phyloP scores from a whole-genome alignment of 2,329 filamentous ascomycete species.

The Aspergillus tamarii region DNA sequence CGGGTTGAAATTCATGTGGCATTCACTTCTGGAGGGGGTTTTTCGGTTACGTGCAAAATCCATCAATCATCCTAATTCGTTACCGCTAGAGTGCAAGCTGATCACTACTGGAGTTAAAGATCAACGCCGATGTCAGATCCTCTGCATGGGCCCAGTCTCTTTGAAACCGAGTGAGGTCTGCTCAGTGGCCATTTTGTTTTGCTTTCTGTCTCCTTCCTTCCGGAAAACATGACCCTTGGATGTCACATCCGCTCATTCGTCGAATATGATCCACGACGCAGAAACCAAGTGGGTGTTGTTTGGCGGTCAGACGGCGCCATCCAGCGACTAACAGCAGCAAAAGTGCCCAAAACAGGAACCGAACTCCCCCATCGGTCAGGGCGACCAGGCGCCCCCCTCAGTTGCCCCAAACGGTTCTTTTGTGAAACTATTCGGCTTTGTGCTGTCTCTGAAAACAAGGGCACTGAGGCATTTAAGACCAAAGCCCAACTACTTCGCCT shows the following conservation, averaged over 20 bases:
- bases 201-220: slow-evolving; percentile 3
- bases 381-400: slow-evolving; percentile 15
- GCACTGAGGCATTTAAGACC: slow-evolving; percentile 2
- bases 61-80: neutral
- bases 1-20: neutral
- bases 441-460: neutral
- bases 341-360: slow-evolving; percentile 31
- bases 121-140: neutral
- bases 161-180: neutral
- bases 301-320: slow-evolving; percentile 28
- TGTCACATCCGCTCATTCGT: slow-evolving; percentile 10
- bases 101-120: neutral
- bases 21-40: slow-evolving; percentile 2
- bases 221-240: neutral
- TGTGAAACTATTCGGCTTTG: slow-evolving; percentile 12
- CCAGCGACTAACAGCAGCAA: slow-evolving; percentile 30
- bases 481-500: slow-evolving; percentile 1
- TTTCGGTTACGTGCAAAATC: slow-evolving; percentile 4
- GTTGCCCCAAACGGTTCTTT: slow-evolving; percentile 18
- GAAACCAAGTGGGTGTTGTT: slow-evolving; percentile 19
- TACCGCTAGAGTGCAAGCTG: neutral
- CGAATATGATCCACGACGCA: slow-evolving; percentile 16
- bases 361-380: slow-evolving; percentile 18
- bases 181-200: neutral
- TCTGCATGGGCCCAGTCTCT: neutral